Evolutionary conservation across 2,329 filamentous ascomycete genomes (phyloP).

Genomic region (Sporothrix pallida): DNA sequence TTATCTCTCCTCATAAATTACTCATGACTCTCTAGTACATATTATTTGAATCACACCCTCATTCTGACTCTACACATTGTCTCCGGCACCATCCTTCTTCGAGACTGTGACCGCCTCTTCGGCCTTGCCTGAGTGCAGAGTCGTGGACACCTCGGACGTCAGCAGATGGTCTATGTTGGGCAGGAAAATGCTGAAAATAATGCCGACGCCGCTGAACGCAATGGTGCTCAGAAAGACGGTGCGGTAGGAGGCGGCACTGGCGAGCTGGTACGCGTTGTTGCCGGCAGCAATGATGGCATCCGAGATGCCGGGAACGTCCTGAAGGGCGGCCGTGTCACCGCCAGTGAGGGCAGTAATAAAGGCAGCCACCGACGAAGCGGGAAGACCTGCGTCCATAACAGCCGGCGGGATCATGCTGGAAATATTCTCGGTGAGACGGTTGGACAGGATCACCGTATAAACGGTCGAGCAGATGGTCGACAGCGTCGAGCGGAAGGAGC

Average conservation of each 20-base stretch:
- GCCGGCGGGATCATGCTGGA: conserved; percentile 44
- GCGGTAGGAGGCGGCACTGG: conserved; percentile 46
- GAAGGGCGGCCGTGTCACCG: conserved; percentile 39
- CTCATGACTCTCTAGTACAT: not conserved
- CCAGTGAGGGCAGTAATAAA: conserved; percentile 46
- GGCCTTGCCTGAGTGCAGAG: conserved; percentile 37
- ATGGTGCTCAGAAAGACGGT: conserved; percentile 47
- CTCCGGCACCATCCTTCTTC: not conserved
- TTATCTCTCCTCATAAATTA: no score
- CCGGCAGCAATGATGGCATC: conserved; percentile 43
- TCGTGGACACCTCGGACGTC: conserved; percentile 45
- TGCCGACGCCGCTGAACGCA: conserved; percentile 44
- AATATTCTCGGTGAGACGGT: conserved; percentile 44
- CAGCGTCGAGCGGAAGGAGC: conserved; percentile 42
- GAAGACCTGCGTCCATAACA: conserved; percentile 48
- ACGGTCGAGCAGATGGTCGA: conserved; percentile 45
- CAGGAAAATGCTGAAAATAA: conserved; percentile 44
- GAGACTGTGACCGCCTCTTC: not conserved
- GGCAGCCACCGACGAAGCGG: conserved; percentile 43
- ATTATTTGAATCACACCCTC: not conserved
- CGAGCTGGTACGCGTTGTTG: conserved; percentile 43
- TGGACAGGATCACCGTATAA: conserved; percentile 46
- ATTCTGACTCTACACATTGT: not conserved
- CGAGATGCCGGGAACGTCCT: conserved; percentile 43
- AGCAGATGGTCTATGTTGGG: conserved; percentile 46